Evolutionary conservation across 768 basidiomycete genomes (phyloP), one percentile per base, ranked within the genome.

Genomic region (Collybiopsis confluens): DNA sequence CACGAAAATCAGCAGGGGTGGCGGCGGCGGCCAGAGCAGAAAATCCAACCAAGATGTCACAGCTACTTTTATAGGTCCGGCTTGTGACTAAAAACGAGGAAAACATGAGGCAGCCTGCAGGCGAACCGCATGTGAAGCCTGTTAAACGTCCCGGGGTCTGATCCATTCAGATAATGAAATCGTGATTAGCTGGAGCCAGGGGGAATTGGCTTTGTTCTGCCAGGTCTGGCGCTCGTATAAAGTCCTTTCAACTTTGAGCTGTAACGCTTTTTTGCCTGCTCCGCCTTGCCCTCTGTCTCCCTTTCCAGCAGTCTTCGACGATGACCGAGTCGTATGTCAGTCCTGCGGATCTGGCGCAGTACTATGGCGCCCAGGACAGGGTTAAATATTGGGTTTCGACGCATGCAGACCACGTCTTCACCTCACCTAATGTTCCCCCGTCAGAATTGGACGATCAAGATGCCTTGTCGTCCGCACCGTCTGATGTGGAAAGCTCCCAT

Each of bases 241-340:
- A 70, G 65, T 59, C 61, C 56, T 65, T 51, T 50, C 56, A 42
- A 57, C 58, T 61, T 62, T 55, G 58, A 64, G 62, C 63, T 54
- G 23, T 63, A 55, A 58, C n/a, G 60, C 30, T 30, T 30, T 44
- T 45, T 53, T 44, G 54, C 57, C 58, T 55, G 61, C 63, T 63
- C 62, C 57, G 61, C 65, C 59, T 62, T 62, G 58, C 59, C 59
- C 57, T 58, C 54, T 5, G 30, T 58, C 58, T 57, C 52, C 56
- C 45, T 54, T 59, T 59, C n/a, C 42, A 56, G 52, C 50, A 44
- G 46, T 40, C n/a, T 38, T 57, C 45, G 49, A 52, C 55, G 58
- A 86, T 88, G 85, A 83, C 84, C 52, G 84, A 85, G 70, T 84
- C 83, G 65, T 76, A 78, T 0, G 72, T 75, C 42, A 81, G 81